These are phyloP conservation scores for Arabidopsis arenosa DNA, from an alignment of 345 rosid species.

Conservation along the genomic window DNA sequence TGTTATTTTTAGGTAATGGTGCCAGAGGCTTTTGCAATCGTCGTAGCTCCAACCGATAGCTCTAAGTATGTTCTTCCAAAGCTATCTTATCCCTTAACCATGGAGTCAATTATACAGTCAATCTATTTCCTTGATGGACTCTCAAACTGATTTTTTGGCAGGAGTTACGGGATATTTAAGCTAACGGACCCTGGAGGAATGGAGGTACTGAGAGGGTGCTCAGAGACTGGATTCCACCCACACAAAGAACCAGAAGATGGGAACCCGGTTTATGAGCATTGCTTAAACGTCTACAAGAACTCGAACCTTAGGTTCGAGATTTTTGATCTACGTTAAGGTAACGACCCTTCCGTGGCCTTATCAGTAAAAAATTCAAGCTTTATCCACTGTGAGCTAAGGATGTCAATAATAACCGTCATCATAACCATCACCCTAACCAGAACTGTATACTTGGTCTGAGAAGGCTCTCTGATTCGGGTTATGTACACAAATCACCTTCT, in stretches of 20 bases:
- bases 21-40: constrained; percentile 92
- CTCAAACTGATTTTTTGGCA: constrained; percentile 34
- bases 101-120: not conserved
- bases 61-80: constrained; percentile 57
- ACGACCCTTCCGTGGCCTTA: constrained; percentile 7
- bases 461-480: constrained; percentile 18
- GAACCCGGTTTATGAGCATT: constrained; percentile 66
- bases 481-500: constrained; percentile 17
- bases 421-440: constrained; percentile 13
- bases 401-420: constrained; percentile 12
- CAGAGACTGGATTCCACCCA: constrained; percentile 72
- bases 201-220: constrained; percentile 67
- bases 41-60: constrained; percentile 87
- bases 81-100: not conserved
- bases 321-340: constrained; percentile 75
- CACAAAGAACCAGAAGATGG: constrained; percentile 83
- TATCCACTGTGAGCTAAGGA: constrained; percentile 17
- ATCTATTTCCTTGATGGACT: not conserved
- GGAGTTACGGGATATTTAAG: constrained; percentile 76
- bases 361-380: constrained; percentile 31
- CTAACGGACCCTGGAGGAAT: constrained; percentile 80
- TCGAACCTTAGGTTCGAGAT: constrained; percentile 88
- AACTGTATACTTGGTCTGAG: constrained; percentile 5
- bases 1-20: constrained; percentile 66
- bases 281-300: constrained; percentile 81